Evolutionary conservation across 2,329 filamentous ascomycete genomes (phyloP), one percentile per base, ranked within the genome.

Genomic region (Aspergillus vadensis): DNA sequence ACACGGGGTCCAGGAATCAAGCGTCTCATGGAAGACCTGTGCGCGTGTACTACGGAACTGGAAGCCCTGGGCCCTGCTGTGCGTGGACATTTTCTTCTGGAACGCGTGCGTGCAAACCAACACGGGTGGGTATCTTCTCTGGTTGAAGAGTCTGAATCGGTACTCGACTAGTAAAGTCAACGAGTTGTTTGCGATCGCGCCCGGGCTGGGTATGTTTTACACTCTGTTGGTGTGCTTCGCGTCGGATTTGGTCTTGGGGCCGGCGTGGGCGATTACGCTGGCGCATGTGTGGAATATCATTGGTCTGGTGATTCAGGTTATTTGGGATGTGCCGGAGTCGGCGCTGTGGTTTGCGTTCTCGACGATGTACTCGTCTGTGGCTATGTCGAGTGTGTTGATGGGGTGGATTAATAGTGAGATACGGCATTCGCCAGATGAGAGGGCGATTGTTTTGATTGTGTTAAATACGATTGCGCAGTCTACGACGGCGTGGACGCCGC

Each of bases 151-250:
- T 58, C 62, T 86, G 14, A 70, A 79, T 1, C 75, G 81, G 2
- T 86, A 79, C 67, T 76, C 78, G 0, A 74, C 75, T 0, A 72
- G 80, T 1, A 74, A 74, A 12, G 69, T 86, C 52, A 86, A 85
- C 65, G 76, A 84, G 53, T 72, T 86, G 0, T 82, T 81, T 1
- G 77, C 82, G 2, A 82, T 82, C 7, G 77, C 82, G 0, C 83
- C 84, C 0, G 84, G 78, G 0, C 66, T 87, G 0, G 85, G 84
- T 0, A 86, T 86, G 2, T 81, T 86, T 57, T 87, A 84, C 64
- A 82, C 79, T 0, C 72, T 86, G 0, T 76, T 82, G 43, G 76
- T 85, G 25, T 83, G 81, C 67, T 87, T 87, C 63, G 76, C 78
- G 0, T 84, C 83, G 0, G 85, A 85, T 69, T 74, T 86, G 1